Percentiles rank a stretch among this genome's conserved stretches.
These are phyloP conservation scores for Cryphonectria naterciae DNA, from an alignment of 2,329 filamentous ascomycete species.

Conservation along the genomic window DNA sequence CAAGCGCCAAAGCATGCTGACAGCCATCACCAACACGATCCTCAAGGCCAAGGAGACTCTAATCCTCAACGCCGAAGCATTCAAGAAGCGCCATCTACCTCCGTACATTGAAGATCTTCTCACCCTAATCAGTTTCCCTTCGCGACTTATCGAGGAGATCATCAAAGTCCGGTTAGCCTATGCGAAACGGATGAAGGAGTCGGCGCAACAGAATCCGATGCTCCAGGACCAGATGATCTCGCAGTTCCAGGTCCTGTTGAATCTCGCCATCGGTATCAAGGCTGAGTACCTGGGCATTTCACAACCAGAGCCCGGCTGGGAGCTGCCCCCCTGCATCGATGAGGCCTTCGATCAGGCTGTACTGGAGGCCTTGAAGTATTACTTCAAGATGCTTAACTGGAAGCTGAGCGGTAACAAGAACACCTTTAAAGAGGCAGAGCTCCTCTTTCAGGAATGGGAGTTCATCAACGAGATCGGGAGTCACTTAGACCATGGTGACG, in stretches of 20 bases:
- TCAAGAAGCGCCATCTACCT: conserved; percentile 86
- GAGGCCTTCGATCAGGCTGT: conserved; percentile 94
- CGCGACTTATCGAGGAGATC: conserved; percentile 93
- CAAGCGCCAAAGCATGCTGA: conserved; percentile 75
- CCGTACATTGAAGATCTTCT: conserved; percentile 96
- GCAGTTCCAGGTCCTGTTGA: conserved; percentile 92
- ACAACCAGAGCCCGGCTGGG: conserved; percentile 88
- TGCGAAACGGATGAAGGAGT: conserved; percentile 93
- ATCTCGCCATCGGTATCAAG: conserved; percentile 91
- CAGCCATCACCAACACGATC: conserved; percentile 83
- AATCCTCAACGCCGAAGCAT: conserved; percentile 82
- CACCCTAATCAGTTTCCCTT: conserved; percentile 96
- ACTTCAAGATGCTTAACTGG: conserved; percentile 99
- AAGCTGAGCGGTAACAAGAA: conserved; percentile 98
- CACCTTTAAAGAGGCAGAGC: conserved; percentile 97
- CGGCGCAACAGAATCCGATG: conserved; percentile 86
- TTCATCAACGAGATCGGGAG: conserved; percentile 94
- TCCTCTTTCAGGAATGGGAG: conserved; percentile 96
- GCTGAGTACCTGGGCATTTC: conserved; percentile 83
- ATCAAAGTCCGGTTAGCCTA: conserved; percentile 90
- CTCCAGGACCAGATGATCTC: conserved; percentile 98
- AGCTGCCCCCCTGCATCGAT: conserved; percentile 92
- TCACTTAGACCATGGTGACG: conserved; percentile 88
- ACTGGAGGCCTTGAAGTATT: conserved; percentile 91
- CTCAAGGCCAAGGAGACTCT: conserved; percentile 91